These are phyloP conservation scores for Cenchrus fungigraminus DNA, from an alignment of 176 grass and related monocot species.

Conservation along the genomic window DNA sequence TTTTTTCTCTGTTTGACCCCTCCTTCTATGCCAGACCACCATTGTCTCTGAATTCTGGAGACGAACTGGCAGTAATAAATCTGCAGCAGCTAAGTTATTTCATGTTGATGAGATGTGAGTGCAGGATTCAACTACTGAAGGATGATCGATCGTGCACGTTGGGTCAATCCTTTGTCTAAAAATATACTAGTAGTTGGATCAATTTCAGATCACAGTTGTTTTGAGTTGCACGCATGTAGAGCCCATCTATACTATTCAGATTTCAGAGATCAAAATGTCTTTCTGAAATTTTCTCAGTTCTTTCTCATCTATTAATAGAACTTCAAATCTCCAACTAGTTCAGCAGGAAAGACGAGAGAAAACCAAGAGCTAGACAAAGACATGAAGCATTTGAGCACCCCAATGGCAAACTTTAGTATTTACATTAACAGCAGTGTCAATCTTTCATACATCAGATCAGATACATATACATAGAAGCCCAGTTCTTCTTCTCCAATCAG, in stretches of 20 bases:
- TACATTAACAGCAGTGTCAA: conserved; percentile 46
- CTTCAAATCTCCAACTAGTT: neutral
- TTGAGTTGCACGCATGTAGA: neutral
- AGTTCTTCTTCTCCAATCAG: conserved; percentile 40
- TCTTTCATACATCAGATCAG: conserved; percentile 24
- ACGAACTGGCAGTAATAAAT: neutral
- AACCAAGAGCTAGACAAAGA: neutral
- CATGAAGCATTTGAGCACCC: conserved; percentile 11
- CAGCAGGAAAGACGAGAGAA: neutral
- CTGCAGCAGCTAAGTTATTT: neutral
- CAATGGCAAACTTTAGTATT: conserved; percentile 40
- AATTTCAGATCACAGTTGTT: conserved; percentile 19
- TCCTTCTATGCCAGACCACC: neutral
- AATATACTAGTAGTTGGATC: conserved; percentile 12
- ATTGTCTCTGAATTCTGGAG: conserved; percentile 11
- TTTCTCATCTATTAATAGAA: neutral
- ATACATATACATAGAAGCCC: conserved; percentile 54
- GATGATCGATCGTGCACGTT: neutral
- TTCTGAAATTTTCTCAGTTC: neutral
- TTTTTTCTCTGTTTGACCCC: neutral
- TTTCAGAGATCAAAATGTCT: neutral
- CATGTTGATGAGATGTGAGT: too few species aligned
- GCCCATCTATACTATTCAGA: neutral
- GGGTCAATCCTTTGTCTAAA: conserved; percentile 17
- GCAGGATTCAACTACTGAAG: too few species aligned